A percentile compares a stretch with the other conserved stretches of the same genome.
Conservation (phyloP, 2,329 filamentous ascomycete genomes). For the Microcera coccophila region DNA sequence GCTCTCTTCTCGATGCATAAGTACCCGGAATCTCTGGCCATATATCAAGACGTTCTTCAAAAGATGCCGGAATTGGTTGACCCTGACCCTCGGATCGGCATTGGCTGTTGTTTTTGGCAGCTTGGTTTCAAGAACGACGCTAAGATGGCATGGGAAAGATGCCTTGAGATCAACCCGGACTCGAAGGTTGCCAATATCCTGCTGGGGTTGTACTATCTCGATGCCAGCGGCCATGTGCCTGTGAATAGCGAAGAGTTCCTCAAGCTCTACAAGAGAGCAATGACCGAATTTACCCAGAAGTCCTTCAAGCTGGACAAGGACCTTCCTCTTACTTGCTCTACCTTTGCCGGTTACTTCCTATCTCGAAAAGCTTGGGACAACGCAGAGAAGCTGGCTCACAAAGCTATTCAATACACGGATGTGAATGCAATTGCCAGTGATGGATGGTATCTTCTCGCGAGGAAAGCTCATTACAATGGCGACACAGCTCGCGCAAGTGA, state of each 20-base stretch:
- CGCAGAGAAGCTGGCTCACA: conserved; percentile 82
- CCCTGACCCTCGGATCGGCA: conserved; percentile 91
- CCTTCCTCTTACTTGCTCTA: conserved; percentile 82
- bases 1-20: conserved; percentile 82
- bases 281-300: conserved; percentile 90
- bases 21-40: conserved; percentile 75
- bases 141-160: conserved; percentile 83
- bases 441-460: conserved; percentile 90
- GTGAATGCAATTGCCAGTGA: conserved; percentile 96
- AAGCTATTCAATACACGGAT: conserved; percentile 92
- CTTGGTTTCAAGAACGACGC: conserved; percentile 92
- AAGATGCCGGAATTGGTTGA: conserved; percentile 86
- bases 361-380: conserved; percentile 75
- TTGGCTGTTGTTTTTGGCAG: conserved; percentile 97
- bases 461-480: conserved; percentile 82
- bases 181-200: conserved; percentile 90
- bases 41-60: conserved; percentile 81
- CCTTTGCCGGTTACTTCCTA: conserved; percentile 87
- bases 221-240: conserved; percentile 76
- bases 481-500: conserved; percentile 73
- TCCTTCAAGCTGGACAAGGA: conserved; percentile 93
- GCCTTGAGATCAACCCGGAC: conserved; percentile 72
- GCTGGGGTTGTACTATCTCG: conserved; percentile 84
- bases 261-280: conserved; percentile 82
- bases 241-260: conserved; percentile 83